Base-by-base conservation (phyloP, 805 yeast species). In the Sugiyamaella qingdaonensis region DNA sequence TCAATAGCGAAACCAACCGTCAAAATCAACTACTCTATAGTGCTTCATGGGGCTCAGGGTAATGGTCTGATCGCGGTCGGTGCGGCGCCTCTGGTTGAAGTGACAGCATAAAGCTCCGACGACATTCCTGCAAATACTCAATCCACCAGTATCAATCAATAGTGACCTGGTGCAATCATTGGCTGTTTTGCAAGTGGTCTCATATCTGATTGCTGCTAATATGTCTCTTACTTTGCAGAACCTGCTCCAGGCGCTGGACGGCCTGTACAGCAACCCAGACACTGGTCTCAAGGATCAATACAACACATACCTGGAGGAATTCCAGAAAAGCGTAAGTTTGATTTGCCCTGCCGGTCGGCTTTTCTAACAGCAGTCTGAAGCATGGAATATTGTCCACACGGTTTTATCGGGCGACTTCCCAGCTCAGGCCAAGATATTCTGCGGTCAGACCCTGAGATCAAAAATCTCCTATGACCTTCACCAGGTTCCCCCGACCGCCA, bases 371-470 rank as follows among this genome's bases (percentile, higher is more conserved):
- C 36, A 67, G 64, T 53, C 68, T 5, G 71, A 64, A 19, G 94
- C 98, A 0, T 94, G 99, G 99, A 74, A 77, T 31, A 64, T 81
- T 1, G 76, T 84, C 34, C 85, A 84, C 63, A 73, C 76, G 46
- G 75, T 86, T 1, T 74, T 90, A 24, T 49, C 65, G 2, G 49
- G 62, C 9, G 64, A 64, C 3, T 59, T 58, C 31, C 69, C 80
- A 2, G 58, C 81, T 43, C 88, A 85, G 64, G 71, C 86, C 48
- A 83, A 82, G 62, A 74, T 94, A 62, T 94, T 95, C 72, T 85
- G 92, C 13, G 86, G 97, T 0, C 99, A 95, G 67, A 94, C 99
- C 0, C 71, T 94, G 56, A 76, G 97, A 57, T 84, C 91, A 43
- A 52, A 79, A 62, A 79, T 89, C 49, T 86, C 87, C 10, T 91